Conservation (phyloP, 257 asterid species). For the Osmanthus fragrans region DNA sequence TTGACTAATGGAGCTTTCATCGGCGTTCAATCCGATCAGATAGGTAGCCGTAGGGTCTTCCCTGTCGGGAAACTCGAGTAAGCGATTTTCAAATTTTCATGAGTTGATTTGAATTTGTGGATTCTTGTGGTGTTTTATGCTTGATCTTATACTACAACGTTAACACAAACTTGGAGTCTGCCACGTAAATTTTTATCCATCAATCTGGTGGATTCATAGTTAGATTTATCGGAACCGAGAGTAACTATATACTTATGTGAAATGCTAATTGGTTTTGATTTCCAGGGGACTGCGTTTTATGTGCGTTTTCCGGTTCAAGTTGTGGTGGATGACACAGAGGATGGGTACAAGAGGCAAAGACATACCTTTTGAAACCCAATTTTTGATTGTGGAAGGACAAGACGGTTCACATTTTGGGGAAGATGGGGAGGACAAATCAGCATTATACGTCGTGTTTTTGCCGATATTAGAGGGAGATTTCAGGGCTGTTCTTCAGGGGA, state of each 20-base stretch:
- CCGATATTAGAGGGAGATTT: conserved; percentile 93
- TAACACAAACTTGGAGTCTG: background rate
- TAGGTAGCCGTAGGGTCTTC: conserved; percentile 69
- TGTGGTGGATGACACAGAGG: conserved; percentile 99
- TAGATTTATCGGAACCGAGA: background rate
- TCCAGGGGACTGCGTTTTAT: conserved; percentile 83
- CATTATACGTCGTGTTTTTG: conserved; percentile 64
- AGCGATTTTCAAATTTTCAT: conserved; percentile 6
- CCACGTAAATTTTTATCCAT: background rate
- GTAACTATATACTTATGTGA: background rate
- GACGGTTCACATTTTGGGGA: conserved; percentile 20
- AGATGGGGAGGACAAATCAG: conserved; percentile 12
- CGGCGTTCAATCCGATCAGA: conserved; percentile 70
- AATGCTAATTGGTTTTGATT: background rate
- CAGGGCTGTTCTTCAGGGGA: conserved; percentile 93
- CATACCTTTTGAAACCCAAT: background rate
- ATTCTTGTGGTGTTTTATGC: background rate
- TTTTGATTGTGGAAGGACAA: background rate
- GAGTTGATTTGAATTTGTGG: background rate
- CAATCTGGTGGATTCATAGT: background rate
- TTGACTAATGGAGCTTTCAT: conserved; percentile 70
- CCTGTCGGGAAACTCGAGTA: conserved; percentile 81
- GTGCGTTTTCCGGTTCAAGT: conserved; percentile 90
- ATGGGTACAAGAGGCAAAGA: conserved; percentile 70
- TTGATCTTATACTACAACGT: background rate